Evolutionary conservation across 805 yeast species (phyloP).

Genomic region (Yarrowia porcina): DNA sequence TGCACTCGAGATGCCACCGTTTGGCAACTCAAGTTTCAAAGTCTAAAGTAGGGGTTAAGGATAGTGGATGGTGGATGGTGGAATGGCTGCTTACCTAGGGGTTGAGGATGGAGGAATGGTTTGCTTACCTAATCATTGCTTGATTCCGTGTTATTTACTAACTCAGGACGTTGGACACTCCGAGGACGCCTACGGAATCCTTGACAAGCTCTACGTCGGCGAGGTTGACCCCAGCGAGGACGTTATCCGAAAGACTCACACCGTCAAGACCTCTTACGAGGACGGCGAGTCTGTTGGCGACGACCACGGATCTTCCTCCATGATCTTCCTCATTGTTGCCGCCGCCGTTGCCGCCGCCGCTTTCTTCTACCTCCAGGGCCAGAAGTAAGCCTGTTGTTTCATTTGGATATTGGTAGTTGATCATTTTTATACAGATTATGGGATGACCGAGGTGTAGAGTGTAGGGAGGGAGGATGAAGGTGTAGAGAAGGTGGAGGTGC

Average conservation of each 20-base stretch:
- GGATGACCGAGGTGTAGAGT: neutral
- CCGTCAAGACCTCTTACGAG: constrained; percentile 27
- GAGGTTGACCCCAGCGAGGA: constrained; percentile 57
- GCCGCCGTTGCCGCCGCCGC: constrained; percentile 40
- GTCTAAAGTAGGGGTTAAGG: constrained; percentile 31
- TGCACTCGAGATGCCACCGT: constrained; percentile 11
- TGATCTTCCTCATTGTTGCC: constrained; percentile 34
- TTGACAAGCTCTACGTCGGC: constrained; percentile 70
- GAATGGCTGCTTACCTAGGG: too few species aligned
- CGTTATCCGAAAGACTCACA: constrained; percentile 29
- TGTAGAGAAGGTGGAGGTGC: neutral
- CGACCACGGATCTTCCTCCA: constrained; percentile 31
- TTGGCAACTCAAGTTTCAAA: neutral
- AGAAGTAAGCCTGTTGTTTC: constrained; percentile 27
- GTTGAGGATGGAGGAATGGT: neutral
- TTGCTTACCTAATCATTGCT: neutral
- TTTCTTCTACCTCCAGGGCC: constrained; percentile 36
- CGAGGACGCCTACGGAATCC: constrained; percentile 83
- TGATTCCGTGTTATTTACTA: neutral
- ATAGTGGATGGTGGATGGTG: too few species aligned
- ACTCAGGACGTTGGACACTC: constrained; percentile 88
- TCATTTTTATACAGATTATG: neutral
- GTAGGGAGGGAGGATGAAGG: neutral
- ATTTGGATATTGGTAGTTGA: constrained; percentile 19
- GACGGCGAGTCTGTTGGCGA: constrained; percentile 30